phyloP scores from a whole-genome alignment of 768 basidiomycete species.

The Asterophora parasitica region DNA sequence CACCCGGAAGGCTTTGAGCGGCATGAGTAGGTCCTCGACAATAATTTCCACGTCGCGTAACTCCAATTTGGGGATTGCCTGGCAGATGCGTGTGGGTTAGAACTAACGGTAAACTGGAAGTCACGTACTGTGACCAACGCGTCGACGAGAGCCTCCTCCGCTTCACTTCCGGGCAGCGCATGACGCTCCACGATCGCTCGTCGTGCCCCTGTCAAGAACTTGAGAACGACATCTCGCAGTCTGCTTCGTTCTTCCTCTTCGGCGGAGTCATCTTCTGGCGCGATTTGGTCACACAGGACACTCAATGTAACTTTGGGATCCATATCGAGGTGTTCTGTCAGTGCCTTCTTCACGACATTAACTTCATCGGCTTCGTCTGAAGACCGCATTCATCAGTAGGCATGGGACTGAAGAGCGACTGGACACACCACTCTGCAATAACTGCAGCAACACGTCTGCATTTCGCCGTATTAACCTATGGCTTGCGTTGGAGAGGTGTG shows the following conservation, averaged over 20 bases:
- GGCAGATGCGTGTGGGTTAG: not conserved
- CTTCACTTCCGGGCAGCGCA: slow-evolving; percentile 37
- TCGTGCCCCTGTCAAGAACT: slow-evolving; percentile 51
- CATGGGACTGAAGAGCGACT: not conserved
- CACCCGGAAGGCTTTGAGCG: slow-evolving; percentile 40
- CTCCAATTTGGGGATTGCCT: slow-evolving; percentile 49
- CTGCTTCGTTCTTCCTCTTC: slow-evolving; percentile 57
- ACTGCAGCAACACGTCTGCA: slow-evolving; percentile 69
- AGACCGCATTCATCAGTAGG: slow-evolving; percentile 5
- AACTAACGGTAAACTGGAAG: not conserved
- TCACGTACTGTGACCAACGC: slow-evolving; percentile 45
- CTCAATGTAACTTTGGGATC: slow-evolving; percentile 56
- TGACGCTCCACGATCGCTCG: slow-evolving; percentile 39
- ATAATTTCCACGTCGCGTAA: slow-evolving; percentile 39
- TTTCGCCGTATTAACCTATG: slow-evolving; percentile 64
- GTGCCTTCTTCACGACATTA: slow-evolving; percentile 51
- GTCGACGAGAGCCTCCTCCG: slow-evolving; percentile 43
- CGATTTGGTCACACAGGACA: slow-evolving; percentile 66
- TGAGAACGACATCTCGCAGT: slow-evolving; percentile 53
- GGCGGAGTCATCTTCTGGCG: slow-evolving; percentile 42
- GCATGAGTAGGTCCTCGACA: slow-evolving; percentile 48
- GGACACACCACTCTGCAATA: slow-evolving; percentile 66
- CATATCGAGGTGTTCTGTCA: slow-evolving; percentile 60
- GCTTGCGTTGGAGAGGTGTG: slow-evolving; percentile 39
- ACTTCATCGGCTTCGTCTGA: slow-evolving; percentile 67